Percentiles rank a stretch among this genome's conserved stretches.
phyloP scores from a whole-genome alignment of 148 eudicot species.

The Silene conica region DNA sequence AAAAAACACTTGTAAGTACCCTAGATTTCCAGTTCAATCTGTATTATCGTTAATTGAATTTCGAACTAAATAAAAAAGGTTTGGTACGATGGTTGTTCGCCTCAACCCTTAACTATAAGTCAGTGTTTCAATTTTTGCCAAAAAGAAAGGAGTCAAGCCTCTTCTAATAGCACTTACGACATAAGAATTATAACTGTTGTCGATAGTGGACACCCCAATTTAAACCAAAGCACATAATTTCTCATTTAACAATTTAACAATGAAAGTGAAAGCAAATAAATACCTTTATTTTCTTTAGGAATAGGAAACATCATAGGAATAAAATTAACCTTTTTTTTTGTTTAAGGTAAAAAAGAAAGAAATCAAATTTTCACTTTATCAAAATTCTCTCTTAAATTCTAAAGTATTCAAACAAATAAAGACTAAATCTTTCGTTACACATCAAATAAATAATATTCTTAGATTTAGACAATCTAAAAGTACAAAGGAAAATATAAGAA shows the following conservation, averaged over 20 bases:
- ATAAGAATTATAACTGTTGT: no score
- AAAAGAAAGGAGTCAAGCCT: no score
- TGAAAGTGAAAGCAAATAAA: not conserved
- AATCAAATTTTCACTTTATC: not conserved
- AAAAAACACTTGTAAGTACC: no score
- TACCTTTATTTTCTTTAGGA: not conserved
- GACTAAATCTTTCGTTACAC: not conserved
- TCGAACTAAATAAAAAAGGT: no score
- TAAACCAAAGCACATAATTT: no score
- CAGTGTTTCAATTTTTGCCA: no score
- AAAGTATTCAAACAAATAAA: not conserved
- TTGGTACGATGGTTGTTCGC: no score
- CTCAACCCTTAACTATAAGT: no score
- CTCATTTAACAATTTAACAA: not conserved
- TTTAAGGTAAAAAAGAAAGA: not conserved
- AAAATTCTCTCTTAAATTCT: not conserved
- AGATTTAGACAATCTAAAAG: conserved; percentile 17
- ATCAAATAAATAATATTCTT: not conserved
- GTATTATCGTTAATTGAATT: not conserved
- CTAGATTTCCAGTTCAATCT: not conserved
- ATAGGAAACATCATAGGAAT: not conserved
- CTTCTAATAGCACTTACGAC: no score
- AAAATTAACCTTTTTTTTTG: no score
- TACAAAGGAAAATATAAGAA: not conserved
- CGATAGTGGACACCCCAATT: no score